These are phyloP conservation scores for Sporopachydermia lactativora DNA, from an alignment of 805 yeast genomes.

Conservation along the genomic window DNA sequence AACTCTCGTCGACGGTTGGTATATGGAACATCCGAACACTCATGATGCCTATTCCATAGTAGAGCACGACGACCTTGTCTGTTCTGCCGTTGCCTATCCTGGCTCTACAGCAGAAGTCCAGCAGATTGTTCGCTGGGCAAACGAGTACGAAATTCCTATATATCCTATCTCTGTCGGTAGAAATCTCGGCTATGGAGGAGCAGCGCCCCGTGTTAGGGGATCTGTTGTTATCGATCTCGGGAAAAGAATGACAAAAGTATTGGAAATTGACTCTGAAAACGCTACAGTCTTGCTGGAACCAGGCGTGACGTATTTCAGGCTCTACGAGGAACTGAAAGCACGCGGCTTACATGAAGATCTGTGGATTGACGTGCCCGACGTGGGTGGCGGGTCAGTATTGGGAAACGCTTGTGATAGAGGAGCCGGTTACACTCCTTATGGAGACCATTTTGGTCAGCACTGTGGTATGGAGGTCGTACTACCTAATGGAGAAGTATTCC, in stretches of 20 bases:
- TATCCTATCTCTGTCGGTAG: background rate
- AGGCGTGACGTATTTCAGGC: conserved; percentile 1
- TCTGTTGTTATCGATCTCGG: background rate
- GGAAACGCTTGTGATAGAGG: background rate
- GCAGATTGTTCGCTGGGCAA: background rate
- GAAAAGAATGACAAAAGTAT: background rate
- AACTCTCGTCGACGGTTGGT: background rate
- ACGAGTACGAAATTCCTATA: background rate
- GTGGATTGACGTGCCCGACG: background rate
- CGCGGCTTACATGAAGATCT: background rate
- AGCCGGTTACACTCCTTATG: background rate
- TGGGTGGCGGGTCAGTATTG: background rate
- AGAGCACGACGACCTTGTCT: background rate
- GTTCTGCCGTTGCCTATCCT: background rate
- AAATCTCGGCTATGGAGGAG: background rate
- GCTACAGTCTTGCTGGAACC: background rate
- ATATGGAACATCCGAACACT: conserved; percentile 1
- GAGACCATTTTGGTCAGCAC: conserved; percentile 1
- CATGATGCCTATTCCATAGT: background rate
- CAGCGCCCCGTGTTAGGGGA: background rate
- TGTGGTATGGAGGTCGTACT: background rate
- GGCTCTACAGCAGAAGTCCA: background rate
- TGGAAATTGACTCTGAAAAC: background rate
- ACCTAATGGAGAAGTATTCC: background rate
- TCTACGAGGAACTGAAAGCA: conserved; percentile 1